A percentile compares a stretch with the other conserved stretches of the same genome.
phyloP scores from a whole-genome alignment of 225 moss, liverwort and hornwort genomes.

The Climacium dendroides region DNA sequence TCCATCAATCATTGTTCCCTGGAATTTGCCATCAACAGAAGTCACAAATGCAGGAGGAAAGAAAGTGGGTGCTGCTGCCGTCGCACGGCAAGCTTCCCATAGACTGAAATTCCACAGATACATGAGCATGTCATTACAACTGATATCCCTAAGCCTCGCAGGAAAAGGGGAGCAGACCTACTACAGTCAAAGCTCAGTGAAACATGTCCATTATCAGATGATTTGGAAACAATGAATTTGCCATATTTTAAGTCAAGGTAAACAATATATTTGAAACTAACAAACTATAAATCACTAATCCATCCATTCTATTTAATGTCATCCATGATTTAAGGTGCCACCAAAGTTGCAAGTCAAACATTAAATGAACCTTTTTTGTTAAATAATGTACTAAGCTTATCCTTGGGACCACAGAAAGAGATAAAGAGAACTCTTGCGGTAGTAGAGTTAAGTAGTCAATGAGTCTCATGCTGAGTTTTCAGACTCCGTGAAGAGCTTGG shows the following conservation, averaged over 20 bases:
- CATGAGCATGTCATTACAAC: background rate
- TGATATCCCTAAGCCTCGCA: background rate
- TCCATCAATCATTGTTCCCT: slow-evolving; percentile 79
- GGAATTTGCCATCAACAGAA: slow-evolving; percentile 58
- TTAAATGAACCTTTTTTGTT: too few species aligned
- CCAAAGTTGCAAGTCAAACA: background rate
- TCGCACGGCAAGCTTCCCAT: slow-evolving; percentile 91
- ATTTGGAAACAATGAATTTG: background rate
- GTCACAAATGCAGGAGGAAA: slow-evolving; percentile 78
- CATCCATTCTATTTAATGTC: background rate
- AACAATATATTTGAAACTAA: background rate
- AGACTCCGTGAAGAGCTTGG: background rate
- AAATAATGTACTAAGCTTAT: background rate
- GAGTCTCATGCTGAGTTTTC: background rate
- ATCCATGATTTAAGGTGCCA: background rate
- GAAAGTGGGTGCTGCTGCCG: slow-evolving; percentile 85
- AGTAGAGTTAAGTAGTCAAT: background rate
- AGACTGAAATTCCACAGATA: slow-evolving; percentile 28
- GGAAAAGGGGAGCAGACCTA: background rate
- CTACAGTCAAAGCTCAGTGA: background rate
- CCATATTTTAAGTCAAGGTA: background rate
- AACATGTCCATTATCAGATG: background rate
- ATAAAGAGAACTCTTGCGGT: background rate
- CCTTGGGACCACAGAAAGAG: background rate
- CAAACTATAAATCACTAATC: background rate